Evolutionary conservation across 2,329 filamentous ascomycete genomes (phyloP), one percentile per base, ranked within the genome.

Genomic region (Fusarium tanahbumbuense): DNA sequence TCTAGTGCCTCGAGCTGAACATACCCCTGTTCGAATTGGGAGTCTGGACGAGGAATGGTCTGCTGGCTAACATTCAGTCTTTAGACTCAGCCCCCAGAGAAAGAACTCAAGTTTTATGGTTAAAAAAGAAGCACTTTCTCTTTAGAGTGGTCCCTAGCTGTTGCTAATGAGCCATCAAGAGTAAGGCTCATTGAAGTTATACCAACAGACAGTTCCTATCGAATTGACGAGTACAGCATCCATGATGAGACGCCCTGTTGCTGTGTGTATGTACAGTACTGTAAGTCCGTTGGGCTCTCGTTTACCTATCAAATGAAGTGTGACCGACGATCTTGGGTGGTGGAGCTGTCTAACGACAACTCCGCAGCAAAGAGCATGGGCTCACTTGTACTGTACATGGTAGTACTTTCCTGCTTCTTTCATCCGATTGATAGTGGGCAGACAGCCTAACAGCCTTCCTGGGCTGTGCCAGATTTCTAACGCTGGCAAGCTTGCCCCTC

Each of bases 1-100:
- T 42, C 52, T 74, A 71, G 72, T 56, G 72, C 45, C 44, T 25
- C 25, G 64, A 74, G 72, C 72, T 74, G 72, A 74, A 70, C 45
- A 30, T 30, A 50, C 47, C 55, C 58, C 59, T 60, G 54, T 47
- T 53, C 44, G 25, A 16, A 37, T 52, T 50, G 20, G 41, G 45
- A 55, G 47, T 53, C 47, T 71, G 22, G 54, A 41, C 41, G 23
- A 53, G 32, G 53, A 56, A 67, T 67, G 53, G 46, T 41, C 40
- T 46, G 30, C n/a, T 44, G 55, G 41, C 41, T 27, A 48, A 18
- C 28, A 56, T 54, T 47, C 48, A 54, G 45, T 53, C 56, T 57
- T 53, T 59, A 67, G 45, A 42, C 62, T 55, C 61, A 61, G 62
- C 60, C 57, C 64, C 49, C 37, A 40, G 45, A 55, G 48, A 65